phyloP scores from a whole-genome alignment of 805 yeast species.

The Kodamaea hsintzibuensis region DNA sequence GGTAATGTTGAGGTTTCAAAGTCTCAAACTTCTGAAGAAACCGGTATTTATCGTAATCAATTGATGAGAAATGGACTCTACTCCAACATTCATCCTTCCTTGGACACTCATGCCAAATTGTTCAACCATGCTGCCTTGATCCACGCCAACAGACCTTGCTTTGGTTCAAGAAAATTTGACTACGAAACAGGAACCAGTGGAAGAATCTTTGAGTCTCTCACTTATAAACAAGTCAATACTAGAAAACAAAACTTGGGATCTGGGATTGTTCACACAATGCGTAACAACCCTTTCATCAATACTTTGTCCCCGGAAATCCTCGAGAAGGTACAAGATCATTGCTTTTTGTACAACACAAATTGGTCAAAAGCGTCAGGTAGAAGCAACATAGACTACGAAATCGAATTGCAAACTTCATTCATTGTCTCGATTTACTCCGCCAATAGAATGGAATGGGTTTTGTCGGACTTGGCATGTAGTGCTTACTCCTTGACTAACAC shows the following conservation, averaged over 20 bases:
- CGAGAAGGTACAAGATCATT: slow-evolving; percentile 30
- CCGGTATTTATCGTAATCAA: slow-evolving; percentile 5
- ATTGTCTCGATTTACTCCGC: slow-evolving; percentile 22
- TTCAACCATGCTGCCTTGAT: slow-evolving; percentile 27
- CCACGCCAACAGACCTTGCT: slow-evolving; percentile 30
- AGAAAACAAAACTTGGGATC: slow-evolving; percentile 53
- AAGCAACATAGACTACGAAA: slow-evolving; percentile 8
- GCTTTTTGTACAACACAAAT: slow-evolving; percentile 15
- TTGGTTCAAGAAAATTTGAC: slow-evolving; percentile 40
- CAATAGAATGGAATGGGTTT: slow-evolving; percentile 20
- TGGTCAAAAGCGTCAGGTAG: slow-evolving; percentile 9
- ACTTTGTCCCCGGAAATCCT: slow-evolving; percentile 22
- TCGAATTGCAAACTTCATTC: slow-evolving; percentile 15
- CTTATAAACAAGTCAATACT: slow-evolving; percentile 41
- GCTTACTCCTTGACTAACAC: slow-evolving; percentile 21
- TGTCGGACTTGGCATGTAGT: slow-evolving; percentile 17
- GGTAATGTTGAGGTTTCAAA: background rate
- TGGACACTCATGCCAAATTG: slow-evolving; percentile 39
- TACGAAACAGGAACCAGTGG: slow-evolving; percentile 26
- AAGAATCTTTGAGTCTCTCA: slow-evolving; percentile 42
- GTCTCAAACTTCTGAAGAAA: background rate
- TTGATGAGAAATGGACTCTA: slow-evolving; percentile 1
- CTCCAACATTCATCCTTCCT: slow-evolving; percentile 27
- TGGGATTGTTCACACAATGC: slow-evolving; percentile 45
- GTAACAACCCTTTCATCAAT: slow-evolving; percentile 21